phyloP scores from a whole-genome alignment of 108 stramenopile species.

The Skeletonema menzelii region DNA sequence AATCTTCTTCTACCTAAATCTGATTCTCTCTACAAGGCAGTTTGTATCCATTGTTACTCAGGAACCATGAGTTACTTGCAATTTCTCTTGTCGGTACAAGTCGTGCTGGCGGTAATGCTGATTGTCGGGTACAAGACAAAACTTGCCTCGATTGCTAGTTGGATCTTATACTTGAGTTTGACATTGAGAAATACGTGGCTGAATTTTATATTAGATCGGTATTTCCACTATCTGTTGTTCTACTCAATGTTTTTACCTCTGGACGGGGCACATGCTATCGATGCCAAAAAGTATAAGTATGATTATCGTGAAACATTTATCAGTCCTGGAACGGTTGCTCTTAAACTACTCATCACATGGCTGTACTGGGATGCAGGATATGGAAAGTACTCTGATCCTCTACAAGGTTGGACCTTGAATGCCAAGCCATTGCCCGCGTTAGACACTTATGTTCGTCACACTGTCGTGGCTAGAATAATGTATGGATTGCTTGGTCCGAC shows the following conservation, averaged over 20 bases:
- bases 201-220: conserved; percentile 87
- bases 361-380: conserved; percentile 84
- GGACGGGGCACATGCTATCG: conserved; percentile 56
- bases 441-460: conserved; percentile 85
- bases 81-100: conserved; percentile 60
- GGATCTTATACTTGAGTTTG: conserved; percentile 75
- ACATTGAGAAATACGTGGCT: conserved; percentile 86
- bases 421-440: conserved; percentile 78
- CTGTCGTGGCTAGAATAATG: conserved; percentile 65
- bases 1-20: conserved; percentile 63
- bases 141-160: conserved; percentile 66
- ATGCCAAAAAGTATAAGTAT: conserved; percentile 10
- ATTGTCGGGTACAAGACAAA: conserved; percentile 64
- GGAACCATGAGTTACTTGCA: conserved; percentile 65
- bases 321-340: conserved; percentile 38
- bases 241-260: conserved; percentile 77
- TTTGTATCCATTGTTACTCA: conserved; percentile 79
- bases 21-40: conserved; percentile 62
- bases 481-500: conserved; percentile 77
- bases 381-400: conserved; percentile 77
- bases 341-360: conserved; percentile 76
- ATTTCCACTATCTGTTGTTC: conserved; percentile 82
- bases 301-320: conserved; percentile 25
- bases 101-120: conserved; percentile 56
- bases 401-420: conserved; percentile 72